A percentile compares a stretch with the other conserved stretches of the same genome.
Evolutionary conservation across 2,329 filamentous ascomycete genomes (phyloP).

Genomic region (Colletotrichum sp.): DNA sequence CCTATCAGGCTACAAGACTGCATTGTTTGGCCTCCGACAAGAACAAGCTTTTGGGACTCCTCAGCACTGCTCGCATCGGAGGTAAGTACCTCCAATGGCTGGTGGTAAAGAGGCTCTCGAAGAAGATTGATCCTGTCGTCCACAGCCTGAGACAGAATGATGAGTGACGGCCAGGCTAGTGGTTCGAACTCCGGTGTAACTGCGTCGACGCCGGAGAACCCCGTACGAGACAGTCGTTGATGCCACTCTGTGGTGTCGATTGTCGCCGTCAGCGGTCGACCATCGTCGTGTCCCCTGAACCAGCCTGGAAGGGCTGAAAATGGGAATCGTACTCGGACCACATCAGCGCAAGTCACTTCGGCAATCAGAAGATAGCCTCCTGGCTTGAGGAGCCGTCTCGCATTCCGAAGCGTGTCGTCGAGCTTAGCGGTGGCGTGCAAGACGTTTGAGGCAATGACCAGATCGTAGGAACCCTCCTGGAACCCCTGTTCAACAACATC

Average conservation of each 20-base stretch:
- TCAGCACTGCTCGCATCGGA: background rate
- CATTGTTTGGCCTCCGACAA: background rate
- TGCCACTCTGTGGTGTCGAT: background rate
- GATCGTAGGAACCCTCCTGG: slow-evolving; percentile 26
- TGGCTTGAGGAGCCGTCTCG: slow-evolving; percentile 31
- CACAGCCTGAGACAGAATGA: slow-evolving; percentile 20
- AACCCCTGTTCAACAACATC: slow-evolving; percentile 32
- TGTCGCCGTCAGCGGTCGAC: background rate
- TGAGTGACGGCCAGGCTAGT: slow-evolving; percentile 21
- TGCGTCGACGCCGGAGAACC: background rate
- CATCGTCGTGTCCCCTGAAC: background rate
- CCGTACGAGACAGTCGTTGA: background rate
- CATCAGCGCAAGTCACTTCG: background rate
- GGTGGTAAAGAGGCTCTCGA: background rate
- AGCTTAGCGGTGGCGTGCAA: slow-evolving; percentile 30
- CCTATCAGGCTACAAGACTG: background rate
- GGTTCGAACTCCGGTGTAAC: background rate
- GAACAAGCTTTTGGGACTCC: background rate
- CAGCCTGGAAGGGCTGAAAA: background rate
- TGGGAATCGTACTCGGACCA: background rate
- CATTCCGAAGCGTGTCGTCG: slow-evolving; percentile 25
- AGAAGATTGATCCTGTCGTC: slow-evolving; percentile 3
- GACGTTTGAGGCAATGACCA: slow-evolving; percentile 33
- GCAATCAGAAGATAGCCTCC: slow-evolving; percentile 30
- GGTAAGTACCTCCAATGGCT: background rate